Conservation (phyloP, 768 basidiomycete species). For the Mycena rosella region DNA sequence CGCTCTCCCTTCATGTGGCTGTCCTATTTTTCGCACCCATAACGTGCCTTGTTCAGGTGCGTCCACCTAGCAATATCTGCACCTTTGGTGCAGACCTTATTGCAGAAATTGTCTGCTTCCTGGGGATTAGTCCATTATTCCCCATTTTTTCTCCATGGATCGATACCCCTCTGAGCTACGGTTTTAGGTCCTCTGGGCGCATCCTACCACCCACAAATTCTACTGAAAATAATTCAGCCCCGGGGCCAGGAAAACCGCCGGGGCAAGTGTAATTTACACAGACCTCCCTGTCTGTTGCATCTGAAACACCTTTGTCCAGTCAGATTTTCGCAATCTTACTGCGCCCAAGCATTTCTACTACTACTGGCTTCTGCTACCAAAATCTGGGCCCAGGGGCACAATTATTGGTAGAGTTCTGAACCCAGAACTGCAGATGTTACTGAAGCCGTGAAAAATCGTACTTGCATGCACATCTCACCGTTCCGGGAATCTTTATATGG, state of each 20-base stretch:
- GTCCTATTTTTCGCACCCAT: too few species aligned
- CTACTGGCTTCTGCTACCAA: too few species aligned
- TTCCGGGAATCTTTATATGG: too few species aligned
- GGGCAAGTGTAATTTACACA: too few species aligned
- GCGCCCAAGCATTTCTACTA: background rate
- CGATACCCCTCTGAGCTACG: slow-evolving; percentile 4
- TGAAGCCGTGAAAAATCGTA: too few species aligned
- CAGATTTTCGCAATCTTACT: background rate
- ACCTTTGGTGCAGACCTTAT: slow-evolving; percentile 4
- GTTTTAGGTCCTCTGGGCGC: background rate
- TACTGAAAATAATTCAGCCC: slow-evolving; percentile 12
- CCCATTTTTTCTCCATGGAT: slow-evolving; percentile 13
- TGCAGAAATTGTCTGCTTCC: slow-evolving; percentile 10
- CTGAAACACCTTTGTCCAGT: slow-evolving; percentile 2
- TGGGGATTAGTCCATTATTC: slow-evolving; percentile 8
- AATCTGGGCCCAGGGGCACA: too few species aligned
- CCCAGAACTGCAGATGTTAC: too few species aligned
- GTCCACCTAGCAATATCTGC: too few species aligned
- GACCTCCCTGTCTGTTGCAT: slow-evolving; percentile 3
- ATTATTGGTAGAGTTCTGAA: too few species aligned
- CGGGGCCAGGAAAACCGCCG: background rate
- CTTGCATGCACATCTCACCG: too few species aligned
- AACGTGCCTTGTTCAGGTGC: too few species aligned
- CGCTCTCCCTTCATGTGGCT: too few species aligned
- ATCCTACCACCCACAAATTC: slow-evolving; percentile 1